Conservation (phyloP, 768 basidiomycete genomes). For the Kwoniella sp. region DNA sequence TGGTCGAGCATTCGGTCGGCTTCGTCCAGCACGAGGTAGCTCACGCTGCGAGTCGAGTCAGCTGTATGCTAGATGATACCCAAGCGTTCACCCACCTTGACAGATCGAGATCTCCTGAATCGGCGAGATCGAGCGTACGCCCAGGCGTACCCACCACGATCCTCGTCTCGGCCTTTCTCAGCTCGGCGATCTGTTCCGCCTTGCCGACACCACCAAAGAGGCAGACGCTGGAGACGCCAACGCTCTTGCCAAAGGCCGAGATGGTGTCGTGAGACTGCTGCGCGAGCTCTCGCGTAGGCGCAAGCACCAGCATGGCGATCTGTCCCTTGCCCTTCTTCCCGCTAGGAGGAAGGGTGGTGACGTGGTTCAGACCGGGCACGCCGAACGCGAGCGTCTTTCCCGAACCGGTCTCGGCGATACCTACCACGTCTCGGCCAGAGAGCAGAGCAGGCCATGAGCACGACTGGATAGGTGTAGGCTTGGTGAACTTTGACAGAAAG, state of each 20-base stretch:
- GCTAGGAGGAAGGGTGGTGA: conserved; percentile 52
- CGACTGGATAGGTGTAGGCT: conserved; percentile 92
- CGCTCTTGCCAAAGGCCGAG: conserved; percentile 64
- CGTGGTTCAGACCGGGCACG: conserved; percentile 73
- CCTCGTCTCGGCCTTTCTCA: conserved; percentile 59
- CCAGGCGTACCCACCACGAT: conserved; percentile 96
- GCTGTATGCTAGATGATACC: too few species aligned
- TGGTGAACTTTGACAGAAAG: conserved; percentile 68
- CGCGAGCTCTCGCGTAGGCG: conserved; percentile 93
- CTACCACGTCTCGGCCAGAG: conserved; percentile 68
- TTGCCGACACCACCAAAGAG: conserved; percentile 95
- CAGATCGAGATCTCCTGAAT: conserved; percentile 78
- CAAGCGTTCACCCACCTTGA: conserved; percentile 57
- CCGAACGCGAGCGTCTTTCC: conserved; percentile 97
- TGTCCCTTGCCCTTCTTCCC: conserved; percentile 33
- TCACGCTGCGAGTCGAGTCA: conserved; percentile 60
- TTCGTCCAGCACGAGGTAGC: conserved; percentile 91
- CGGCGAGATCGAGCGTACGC: conserved; percentile 82
- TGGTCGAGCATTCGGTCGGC: conserved; percentile 97
- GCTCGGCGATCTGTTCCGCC: conserved; percentile 67
- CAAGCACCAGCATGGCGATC: conserved; percentile 65
- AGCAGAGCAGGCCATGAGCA: conserved; percentile 90
- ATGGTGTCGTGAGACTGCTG: conserved; percentile 89
- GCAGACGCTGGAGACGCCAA: conserved; percentile 72
- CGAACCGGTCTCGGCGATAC: conserved; percentile 88